Base-by-base conservation (phyloP, 495 filamentous ascomycete species). In the Viridothelium virens region DNA sequence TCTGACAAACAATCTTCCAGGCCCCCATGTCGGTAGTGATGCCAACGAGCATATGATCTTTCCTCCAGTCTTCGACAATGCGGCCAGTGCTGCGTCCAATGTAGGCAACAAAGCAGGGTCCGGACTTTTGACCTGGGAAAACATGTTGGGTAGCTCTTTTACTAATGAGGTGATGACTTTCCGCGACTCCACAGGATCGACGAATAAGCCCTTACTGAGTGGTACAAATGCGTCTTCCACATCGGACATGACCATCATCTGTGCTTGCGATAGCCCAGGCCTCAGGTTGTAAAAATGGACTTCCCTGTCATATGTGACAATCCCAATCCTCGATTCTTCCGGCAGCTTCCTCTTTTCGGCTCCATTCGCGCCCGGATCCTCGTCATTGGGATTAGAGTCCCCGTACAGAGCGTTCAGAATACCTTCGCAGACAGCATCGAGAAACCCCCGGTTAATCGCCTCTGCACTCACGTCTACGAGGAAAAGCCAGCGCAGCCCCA, bases 231-330 rank as follows among this genome's bases (percentile, higher is more conserved):
- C 93, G 69, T 99, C 94, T 69, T 99, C 91, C 65, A 99, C 84
- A 73, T 99, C 94, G 10, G 94, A 90, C 91, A 97, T 96, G 18
- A 97, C 92, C 80, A 97, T 86, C 93, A 97, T 97, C 72, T 99
- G 94, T 4, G 94, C 90, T 78, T 91, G 86, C 61, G 96, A 90
- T 37, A 96, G 78, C 38, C 85, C 79, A 25, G 91, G 85, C 72
- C 87, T 90, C 70, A 95, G 86, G 72, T 97, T 97, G 80, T 96
- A 99, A 73, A 96, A 99, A 71, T 99, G 94, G 38, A 97, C 87
- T 69, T 96, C 91, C 74, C 89, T 91, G 78, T 97, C 93, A 75
- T 87, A 99, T 2, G 94, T 97, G 70, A 96, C 87, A 75, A 99
- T 96, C 56, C 93, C 95, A 59, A 99, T 86, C 79, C 91, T 96